Base-by-base conservation (phyloP, 228 moss, liverwort and hornwort species). In the Sphagnum magellanicum region DNA sequence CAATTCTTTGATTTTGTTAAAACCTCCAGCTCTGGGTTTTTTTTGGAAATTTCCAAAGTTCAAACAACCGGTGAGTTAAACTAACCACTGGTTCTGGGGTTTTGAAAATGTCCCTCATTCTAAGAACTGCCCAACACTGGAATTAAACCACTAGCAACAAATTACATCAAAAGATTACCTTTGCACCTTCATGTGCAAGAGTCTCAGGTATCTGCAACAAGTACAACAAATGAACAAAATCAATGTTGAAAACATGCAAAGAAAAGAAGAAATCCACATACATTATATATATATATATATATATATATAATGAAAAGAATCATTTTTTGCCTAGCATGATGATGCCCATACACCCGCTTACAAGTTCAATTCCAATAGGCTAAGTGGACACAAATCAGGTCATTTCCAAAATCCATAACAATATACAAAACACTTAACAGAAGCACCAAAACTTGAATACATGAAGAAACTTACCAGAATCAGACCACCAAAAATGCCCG, bases 401-500 rank as follows among this genome's bases (percentile, higher is more conserved):
- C 6, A 5, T 63, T 15, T 51, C n/a, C 4, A n/a, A 60, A 63
- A 14, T 1, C 61, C 63, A 63, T 63, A n/a, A 9, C 0, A 63
- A 63, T 9, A 16, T 16, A 16, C 8, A 16, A n/a, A 63, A 48
- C 63, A 63, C 16, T 7, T 63, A 8, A 48, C 63, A 63, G 63
- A 9, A 63, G 16, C 63, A 10, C 47, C 52, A 48, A 52, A 55
- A 16, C 14, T 61, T 4, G 49, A 74, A 59, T 47, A 6, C 32
- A 47, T 6, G 13, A 50, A 9, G 48, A 8, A 32, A 15, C 71
- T 53, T 64, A 81, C 80, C 81, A 81, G 67, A 55, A 81, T 67
- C 57, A 81, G 77, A 63, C 77, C 81, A n/a, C 74, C 81, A 1
- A 71, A 51, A 13, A 77, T 1, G 68, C 81, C 81, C 5, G 81